phyloP scores from a whole-genome alignment of 495 filamentous ascomycete species.

The Aspergillus affinis region DNA sequence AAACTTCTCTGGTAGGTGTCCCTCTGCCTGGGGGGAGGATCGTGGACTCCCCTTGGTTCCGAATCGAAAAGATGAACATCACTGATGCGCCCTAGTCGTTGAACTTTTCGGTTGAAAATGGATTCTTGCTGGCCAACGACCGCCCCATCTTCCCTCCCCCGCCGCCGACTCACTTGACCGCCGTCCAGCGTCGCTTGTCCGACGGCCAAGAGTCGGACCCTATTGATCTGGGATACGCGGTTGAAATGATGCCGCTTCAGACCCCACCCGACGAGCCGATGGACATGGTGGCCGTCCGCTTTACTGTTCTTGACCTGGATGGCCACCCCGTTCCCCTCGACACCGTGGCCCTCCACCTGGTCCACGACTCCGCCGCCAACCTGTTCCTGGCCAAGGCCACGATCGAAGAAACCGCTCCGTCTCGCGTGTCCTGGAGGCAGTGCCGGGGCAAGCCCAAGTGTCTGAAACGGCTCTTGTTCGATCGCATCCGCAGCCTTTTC shows the following conservation, averaged over 20 bases:
- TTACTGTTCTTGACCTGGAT: slow-evolving; percentile 51
- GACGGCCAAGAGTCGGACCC: slow-evolving; percentile 39
- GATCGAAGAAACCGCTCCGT: slow-evolving; percentile 36
- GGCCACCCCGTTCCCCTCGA: slow-evolving; percentile 50
- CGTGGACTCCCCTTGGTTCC: neutral
- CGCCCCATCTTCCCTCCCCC: slow-evolving; percentile 50
- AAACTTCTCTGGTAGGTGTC: slow-evolving; percentile 39
- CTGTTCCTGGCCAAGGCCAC: slow-evolving; percentile 39
- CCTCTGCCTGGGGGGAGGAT: neutral
- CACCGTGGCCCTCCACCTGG: slow-evolving; percentile 43
- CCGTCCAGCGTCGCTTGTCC: slow-evolving; percentile 33
- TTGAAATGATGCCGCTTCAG: slow-evolving; percentile 40
- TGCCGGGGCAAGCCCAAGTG: slow-evolving; percentile 43
- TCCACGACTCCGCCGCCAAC: slow-evolving; percentile 37
- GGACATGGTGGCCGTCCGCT: slow-evolving; percentile 40
- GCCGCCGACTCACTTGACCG: slow-evolving; percentile 34
- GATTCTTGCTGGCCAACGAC: slow-evolving; percentile 46
- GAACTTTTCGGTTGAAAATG: slow-evolving; percentile 43
- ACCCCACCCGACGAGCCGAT: slow-evolving; percentile 29
- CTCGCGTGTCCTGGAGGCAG: slow-evolving; percentile 40
- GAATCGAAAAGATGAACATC: slow-evolving; percentile 14
- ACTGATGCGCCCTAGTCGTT: slow-evolving; percentile 28
- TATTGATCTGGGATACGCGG: slow-evolving; percentile 42
- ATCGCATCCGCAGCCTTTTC: slow-evolving; percentile 40
- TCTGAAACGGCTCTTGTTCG: slow-evolving; percentile 37